phyloP scores from a whole-genome alignment of 1,139 yeast species.

The Debaryomyces robertsiae region DNA sequence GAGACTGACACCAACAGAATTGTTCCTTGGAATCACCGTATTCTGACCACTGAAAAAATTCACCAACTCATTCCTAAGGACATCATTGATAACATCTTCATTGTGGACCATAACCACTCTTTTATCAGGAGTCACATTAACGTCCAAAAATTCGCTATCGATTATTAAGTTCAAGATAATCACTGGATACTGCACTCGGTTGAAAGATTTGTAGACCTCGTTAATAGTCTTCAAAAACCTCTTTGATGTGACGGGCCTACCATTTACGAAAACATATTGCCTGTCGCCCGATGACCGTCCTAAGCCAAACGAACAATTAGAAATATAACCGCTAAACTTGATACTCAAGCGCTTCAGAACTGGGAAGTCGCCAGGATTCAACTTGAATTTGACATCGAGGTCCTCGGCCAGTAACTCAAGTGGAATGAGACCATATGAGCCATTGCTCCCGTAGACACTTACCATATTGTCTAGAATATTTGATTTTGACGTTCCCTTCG shows the following conservation, averaged over 20 bases:
- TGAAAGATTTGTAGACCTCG: slow-evolving; percentile 72
- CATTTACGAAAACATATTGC: slow-evolving; percentile 73
- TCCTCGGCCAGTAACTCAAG: slow-evolving; percentile 37
- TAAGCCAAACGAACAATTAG: slow-evolving; percentile 76
- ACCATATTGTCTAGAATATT: slow-evolving; percentile 54
- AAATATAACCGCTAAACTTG: slow-evolving; percentile 59
- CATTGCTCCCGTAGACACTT: slow-evolving; percentile 69
- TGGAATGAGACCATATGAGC: slow-evolving; percentile 57
- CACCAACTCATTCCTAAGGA: slow-evolving; percentile 43
- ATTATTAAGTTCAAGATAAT: slow-evolving; percentile 62
- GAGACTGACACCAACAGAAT: slow-evolving; percentile 6
- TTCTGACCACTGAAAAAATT: slow-evolving; percentile 50
- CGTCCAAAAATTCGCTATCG: slow-evolving; percentile 59
- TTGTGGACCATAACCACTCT: slow-evolving; percentile 68
- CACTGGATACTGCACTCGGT: slow-evolving; percentile 75
- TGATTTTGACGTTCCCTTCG: slow-evolving; percentile 46
- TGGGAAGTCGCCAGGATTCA: slow-evolving; percentile 18
- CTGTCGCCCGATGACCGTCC: slow-evolving; percentile 67
- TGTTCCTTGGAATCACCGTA: slow-evolving; percentile 42
- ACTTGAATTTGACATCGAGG: slow-evolving; percentile 22
- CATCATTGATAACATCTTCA: slow-evolving; percentile 59
- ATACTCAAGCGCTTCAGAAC: slow-evolving; percentile 22
- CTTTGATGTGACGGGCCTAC: slow-evolving; percentile 69
- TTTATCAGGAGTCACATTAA: slow-evolving; percentile 92
- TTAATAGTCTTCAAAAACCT: slow-evolving; percentile 61